A percentile compares a stretch with the other conserved stretches of the same genome.
These are phyloP conservation scores for Umbelopsis sp. DNA, from an alignment of 192 early-diverging fungal species.

Conservation along the genomic window DNA sequence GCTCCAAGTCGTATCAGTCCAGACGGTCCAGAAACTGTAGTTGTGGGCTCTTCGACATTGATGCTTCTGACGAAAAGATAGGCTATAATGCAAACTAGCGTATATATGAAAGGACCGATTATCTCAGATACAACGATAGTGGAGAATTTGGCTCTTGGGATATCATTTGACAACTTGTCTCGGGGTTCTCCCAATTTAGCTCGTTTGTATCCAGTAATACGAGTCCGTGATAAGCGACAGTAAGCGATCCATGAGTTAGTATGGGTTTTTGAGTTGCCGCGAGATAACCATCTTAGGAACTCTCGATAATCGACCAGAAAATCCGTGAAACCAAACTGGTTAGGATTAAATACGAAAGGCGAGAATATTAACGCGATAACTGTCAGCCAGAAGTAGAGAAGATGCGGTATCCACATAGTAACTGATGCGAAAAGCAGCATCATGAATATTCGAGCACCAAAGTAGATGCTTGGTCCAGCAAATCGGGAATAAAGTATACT, in stretches of 20 bases:
- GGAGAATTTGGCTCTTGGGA: conserved; percentile 67
- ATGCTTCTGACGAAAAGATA: conserved; percentile 74
- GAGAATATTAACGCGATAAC: conserved; percentile 76
- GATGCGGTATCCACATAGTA: conserved; percentile 70
- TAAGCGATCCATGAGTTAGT: conserved; percentile 81
- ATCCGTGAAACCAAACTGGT: conserved; percentile 80
- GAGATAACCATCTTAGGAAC: conserved; percentile 82
- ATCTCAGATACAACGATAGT: conserved; percentile 76
- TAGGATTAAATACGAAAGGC: conserved; percentile 89
- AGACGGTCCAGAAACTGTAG: conserved; percentile 40
- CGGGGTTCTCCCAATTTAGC: conserved; percentile 63
- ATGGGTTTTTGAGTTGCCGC: conserved; percentile 75
- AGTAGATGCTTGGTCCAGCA: conserved; percentile 73
- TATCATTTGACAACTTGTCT: conserved; percentile 54
- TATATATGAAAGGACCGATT: conserved; percentile 67
- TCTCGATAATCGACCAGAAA: conserved; percentile 83
- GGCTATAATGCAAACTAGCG: conserved; percentile 59
- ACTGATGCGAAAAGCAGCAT: conserved; percentile 77
- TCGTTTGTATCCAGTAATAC: conserved; percentile 82
- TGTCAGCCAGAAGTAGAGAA: conserved; percentile 84
- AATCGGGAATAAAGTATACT: conserved; percentile 76
- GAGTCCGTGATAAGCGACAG: conserved; percentile 67
- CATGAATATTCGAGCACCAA: conserved; percentile 69
- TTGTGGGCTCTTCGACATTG: conserved; percentile 29
- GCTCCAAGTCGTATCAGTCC: conserved; percentile 61